Percentiles rank a stretch among this genome's conserved stretches.
phyloP scores from a whole-genome alignment of 805 yeast genomes.

The Groenewaldozyma salmanticensis region DNA sequence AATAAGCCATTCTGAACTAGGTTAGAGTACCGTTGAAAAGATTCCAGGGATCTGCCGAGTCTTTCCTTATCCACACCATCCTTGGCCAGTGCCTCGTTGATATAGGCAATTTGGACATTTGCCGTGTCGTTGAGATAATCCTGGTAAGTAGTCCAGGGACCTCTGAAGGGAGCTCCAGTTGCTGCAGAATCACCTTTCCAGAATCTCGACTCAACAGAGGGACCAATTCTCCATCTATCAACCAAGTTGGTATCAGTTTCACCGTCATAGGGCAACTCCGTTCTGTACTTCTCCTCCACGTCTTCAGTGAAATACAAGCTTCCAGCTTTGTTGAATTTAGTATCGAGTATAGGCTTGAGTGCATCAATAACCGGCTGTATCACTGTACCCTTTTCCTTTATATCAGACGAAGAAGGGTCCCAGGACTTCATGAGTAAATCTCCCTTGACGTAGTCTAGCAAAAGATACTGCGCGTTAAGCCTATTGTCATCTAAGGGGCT shows the following conservation, averaged over 20 bases:
- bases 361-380: slow-evolving; percentile 67
- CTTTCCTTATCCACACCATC: slow-evolving; percentile 26
- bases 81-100: slow-evolving; percentile 38
- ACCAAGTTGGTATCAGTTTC: slow-evolving; percentile 46
- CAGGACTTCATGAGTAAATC: slow-evolving; percentile 78
- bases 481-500: slow-evolving; percentile 58
- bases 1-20: slow-evolving; percentile 43
- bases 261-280: slow-evolving; percentile 44
- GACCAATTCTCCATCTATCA: slow-evolving; percentile 83
- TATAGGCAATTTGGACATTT: slow-evolving; percentile 52
- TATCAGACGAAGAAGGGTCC: slow-evolving; percentile 70
- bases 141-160: slow-evolving; percentile 72
- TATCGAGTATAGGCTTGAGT: slow-evolving; percentile 42
- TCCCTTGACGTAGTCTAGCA: slow-evolving; percentile 75
- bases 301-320: slow-evolving; percentile 74
- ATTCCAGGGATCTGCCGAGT: slow-evolving; percentile 36
- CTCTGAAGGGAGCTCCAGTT: slow-evolving; percentile 42
- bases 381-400: slow-evolving; percentile 38
- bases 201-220: slow-evolving; percentile 70
- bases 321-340: slow-evolving; percentile 66
- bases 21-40: slow-evolving; percentile 50
- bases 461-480: slow-evolving; percentile 62
- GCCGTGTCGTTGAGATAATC: slow-evolving; percentile 60
- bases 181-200: slow-evolving; percentile 57
- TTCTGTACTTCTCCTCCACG: slow-evolving; percentile 37